Evolutionary conservation across 164 flowering plant genomes (phyloP), one percentile per base, ranked within the genome.

Genomic region (Malania oleifera): DNA sequence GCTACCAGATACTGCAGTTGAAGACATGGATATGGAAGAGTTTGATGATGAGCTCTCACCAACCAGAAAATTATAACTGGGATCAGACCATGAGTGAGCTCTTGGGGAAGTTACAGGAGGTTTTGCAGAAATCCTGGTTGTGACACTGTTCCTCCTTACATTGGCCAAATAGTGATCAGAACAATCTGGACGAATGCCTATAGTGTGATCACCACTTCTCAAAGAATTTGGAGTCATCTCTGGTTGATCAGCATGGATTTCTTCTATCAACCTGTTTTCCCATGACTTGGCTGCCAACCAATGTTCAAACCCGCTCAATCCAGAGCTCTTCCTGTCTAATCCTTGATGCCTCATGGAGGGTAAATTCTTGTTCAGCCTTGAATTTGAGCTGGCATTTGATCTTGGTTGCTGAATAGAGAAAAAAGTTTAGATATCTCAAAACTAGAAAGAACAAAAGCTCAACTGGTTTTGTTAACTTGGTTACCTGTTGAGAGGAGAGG

Each of bases 401-500:
- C 70, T 61, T 22, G 68, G 41, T 47, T 52, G 70, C 83, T 78
- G 71, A 57, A 56, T 34, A 7, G 14, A 52, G 8, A 15, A 15
- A 40, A 40, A 8, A 40, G 14, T 40, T 40, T 31, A 31, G 35
- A 31, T 31, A 31, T 4, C 35, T 9, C 4, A 31, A 4, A 31
- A 15, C 22, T 35, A 52, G 31, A 18, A 46, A 31, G 18, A 2
- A 54, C 18, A 14, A 22, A 20, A 35, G 29, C 0, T 26, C 28
- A 15, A 7, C 22, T 1, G 54, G 1, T 12, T 31, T 19, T 19
- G 14, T 54, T 19, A 23, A 23, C 4, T 49, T 25, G 20, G 52
- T 29, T 72, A 90, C 96, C 88, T 88, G 89, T 62, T 88, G 84
- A 25, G 77, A 73, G 29, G 77, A 73, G 29, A 73, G 67, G 7